Evolutionary conservation across 352 stramenopile species (phyloP).

Genomic region (Globisporangium irregulare): DNA sequence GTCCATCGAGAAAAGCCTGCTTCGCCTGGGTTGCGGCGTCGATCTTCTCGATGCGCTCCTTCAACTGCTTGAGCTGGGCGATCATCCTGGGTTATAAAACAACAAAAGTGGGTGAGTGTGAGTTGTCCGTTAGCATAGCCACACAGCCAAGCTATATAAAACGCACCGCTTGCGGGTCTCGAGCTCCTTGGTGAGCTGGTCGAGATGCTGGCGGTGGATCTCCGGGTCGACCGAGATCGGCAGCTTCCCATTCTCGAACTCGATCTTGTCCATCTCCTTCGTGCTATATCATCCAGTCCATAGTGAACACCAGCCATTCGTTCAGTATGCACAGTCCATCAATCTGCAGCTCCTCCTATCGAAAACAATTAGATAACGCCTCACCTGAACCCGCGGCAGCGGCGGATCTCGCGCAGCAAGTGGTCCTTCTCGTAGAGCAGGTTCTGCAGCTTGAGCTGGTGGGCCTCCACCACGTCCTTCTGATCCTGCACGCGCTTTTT

Average conservation of each 20-base stretch:
- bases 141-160: background rate
- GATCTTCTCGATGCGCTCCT: conserved; percentile 55
- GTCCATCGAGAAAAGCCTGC: conserved; percentile 50
- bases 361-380: too few relatives aligned
- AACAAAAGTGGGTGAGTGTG: background rate
- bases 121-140: background rate
- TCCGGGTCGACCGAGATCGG: conserved; percentile 53
- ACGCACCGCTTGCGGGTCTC: conserved; percentile 54
- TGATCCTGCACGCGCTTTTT: conserved; percentile 66
- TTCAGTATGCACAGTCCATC: background rate
- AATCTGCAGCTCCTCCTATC: background rate
- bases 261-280: conserved; percentile 81
- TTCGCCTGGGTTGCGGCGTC: conserved; percentile 54
- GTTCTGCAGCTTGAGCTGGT: conserved; percentile 81
- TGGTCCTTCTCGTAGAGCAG: conserved; percentile 84
- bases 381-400: conserved; percentile 61
- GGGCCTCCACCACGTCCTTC: conserved; percentile 68
- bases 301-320: background rate
- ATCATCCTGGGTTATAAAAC: conserved; percentile 35
- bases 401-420: conserved; percentile 69
- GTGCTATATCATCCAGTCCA: conserved; percentile 24
- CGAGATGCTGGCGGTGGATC: conserved; percentile 55
- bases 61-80: conserved; percentile 54
- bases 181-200: conserved; percentile 66
- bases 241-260: conserved; percentile 52